phyloP scores from a whole-genome alignment of 2,329 filamentous ascomycete species.

The Fusarium euwallaceae region DNA sequence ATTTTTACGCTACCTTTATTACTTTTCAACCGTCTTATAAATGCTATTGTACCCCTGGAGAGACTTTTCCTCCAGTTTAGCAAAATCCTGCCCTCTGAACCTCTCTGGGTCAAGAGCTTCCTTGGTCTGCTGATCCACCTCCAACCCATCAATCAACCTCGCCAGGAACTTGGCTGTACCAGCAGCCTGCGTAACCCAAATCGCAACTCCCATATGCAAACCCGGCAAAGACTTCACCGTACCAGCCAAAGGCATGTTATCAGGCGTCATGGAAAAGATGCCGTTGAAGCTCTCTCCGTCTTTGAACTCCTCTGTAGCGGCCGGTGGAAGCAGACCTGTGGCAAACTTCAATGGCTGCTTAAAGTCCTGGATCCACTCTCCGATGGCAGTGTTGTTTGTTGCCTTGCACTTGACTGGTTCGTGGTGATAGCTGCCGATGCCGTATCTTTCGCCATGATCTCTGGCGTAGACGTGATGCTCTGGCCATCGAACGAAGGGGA shows the following conservation, averaged over 20 bases:
- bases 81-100: constrained; percentile 28
- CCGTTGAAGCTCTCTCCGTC: constrained; percentile 35
- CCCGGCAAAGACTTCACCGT: constrained; percentile 12
- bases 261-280: constrained; percentile 45
- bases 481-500: constrained; percentile 39
- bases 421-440: constrained; percentile 42
- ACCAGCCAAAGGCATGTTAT: constrained; percentile 44
- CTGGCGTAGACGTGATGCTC: constrained; percentile 42
- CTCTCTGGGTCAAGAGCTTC: constrained; percentile 36
- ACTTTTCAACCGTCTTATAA: constrained; percentile 38
- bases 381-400: constrained; percentile 22
- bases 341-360: constrained; percentile 30
- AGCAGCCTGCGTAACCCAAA: constrained; percentile 43
- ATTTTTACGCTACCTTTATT: not conserved
- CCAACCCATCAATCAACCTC: constrained; percentile 17
- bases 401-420: constrained; percentile 24
- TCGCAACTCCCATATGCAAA: constrained; percentile 32
- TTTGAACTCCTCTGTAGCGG: constrained; percentile 19
- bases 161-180: constrained; percentile 35
- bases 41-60: constrained; percentile 40
- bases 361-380: constrained; percentile 34
- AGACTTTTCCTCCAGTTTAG: constrained; percentile 29
- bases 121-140: constrained; percentile 16
- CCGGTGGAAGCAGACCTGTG: constrained; percentile 19
- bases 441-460: constrained; percentile 38